These are phyloP conservation scores for Lizanozyma gosingica DNA, from an alignment of 1,139 yeast species.

Conservation along the genomic window DNA sequence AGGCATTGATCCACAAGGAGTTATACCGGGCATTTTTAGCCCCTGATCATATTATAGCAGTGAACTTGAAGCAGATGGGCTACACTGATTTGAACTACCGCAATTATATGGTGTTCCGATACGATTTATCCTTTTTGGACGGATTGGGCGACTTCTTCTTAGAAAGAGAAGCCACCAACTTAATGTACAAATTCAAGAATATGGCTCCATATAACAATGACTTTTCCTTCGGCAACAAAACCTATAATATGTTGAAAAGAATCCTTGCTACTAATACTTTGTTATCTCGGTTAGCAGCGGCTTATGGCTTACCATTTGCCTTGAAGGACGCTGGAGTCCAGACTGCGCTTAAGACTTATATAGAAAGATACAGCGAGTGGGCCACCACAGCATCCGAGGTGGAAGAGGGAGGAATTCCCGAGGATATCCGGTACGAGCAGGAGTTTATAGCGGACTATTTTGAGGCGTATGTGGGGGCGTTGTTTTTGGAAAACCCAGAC, in stretches of 20 bases:
- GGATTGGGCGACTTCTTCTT: constrained; percentile 38
- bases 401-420: background rate
- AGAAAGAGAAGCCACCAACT: constrained; percentile 29
- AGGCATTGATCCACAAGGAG: constrained; percentile 35
- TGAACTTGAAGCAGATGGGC: constrained; percentile 14
- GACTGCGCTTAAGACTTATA: constrained; percentile 7
- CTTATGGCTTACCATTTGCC: constrained; percentile 29
- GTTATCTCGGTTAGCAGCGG: constrained; percentile 27
- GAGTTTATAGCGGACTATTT: constrained; percentile 38
- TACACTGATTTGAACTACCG: constrained; percentile 15
- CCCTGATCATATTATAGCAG: constrained; percentile 22
- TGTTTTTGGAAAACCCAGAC: constrained; percentile 30
- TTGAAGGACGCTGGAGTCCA: constrained; percentile 23
- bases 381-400: background rate
- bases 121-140: constrained; percentile 35
- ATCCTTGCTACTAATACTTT: constrained; percentile 35
- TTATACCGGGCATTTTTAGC: constrained; percentile 24
- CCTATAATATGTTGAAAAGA: constrained; percentile 25
- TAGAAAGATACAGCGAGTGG: constrained; percentile 11
- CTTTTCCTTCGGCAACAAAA: constrained; percentile 15
- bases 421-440: constrained; percentile 23
- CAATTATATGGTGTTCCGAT: constrained; percentile 3
- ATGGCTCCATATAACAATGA: constrained; percentile 8
- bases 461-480: constrained; percentile 38
- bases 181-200: constrained; percentile 22